Base-by-base conservation (phyloP, 768 basidiomycete species). In the Phanerodontia chrysosporium region DNA sequence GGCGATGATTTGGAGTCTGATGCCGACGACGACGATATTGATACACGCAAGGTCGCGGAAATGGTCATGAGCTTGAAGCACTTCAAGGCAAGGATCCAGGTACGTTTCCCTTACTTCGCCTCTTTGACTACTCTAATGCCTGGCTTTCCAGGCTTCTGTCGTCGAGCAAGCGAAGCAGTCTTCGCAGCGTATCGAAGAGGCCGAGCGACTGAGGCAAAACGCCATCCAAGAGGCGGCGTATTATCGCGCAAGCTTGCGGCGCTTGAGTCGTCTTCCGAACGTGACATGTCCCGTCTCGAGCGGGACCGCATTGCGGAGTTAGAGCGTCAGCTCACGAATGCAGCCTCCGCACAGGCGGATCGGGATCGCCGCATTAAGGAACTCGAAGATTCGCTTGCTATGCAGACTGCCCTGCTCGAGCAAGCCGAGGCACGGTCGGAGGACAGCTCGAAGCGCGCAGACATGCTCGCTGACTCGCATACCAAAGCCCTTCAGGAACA, bases 191-290 rank as follows among this genome's bases (percentile, higher is more conserved):
- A 72, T 97, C 10, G 78, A 83, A 3, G 90, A 93, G 54, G 89
- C 91, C 0, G 92, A 95, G 62, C 83, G 89, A 52, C 73, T 85
- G 62, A 87, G 89, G 61, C 71, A 79, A 7, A 86, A 83, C 45
- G 97, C 97, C 1, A 74, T 90, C 8, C 92, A 98, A 72, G 97
- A 99, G 73, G 90, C 95, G 2, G 92, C 95, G 0, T 98, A 90
- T 75, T 97, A 95, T 70, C 92, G 95, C 51, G 92, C 95, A 98
- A 98, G 74, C 76, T 96, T n/a, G 82, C 86, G 2, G 94, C 96
- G 0, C 74, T 92, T 52, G 97, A 98, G 70, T 74, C 82, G 1
- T 79, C 82, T 45, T 82, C 84, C 18, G 81, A 86, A 10, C 68
- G 74, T 6, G 95, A 96, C 32, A 67, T 85, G 1, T 74, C 78